These are phyloP conservation scores for Hypericum androsaemum DNA, from an alignment of 345 rosid species.

Conservation along the genomic window DNA sequence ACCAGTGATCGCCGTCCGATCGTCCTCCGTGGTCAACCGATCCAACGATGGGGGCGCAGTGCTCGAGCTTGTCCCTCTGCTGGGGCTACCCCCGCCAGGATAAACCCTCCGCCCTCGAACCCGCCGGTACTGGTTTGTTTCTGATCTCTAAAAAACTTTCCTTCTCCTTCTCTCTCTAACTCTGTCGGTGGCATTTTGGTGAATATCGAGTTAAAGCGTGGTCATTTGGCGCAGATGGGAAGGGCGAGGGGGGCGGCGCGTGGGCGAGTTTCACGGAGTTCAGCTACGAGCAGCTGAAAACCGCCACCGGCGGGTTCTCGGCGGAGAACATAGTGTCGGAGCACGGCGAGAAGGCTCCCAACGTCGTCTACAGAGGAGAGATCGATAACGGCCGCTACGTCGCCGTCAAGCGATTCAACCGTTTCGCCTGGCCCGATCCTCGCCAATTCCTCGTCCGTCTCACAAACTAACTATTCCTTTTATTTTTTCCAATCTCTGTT, in stretches of 20 bases:
- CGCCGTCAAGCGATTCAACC: not conserved
- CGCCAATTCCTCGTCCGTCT: conserved; percentile 1
- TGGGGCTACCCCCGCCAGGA: conserved; percentile 2
- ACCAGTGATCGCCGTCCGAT: not conserved
- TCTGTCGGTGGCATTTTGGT: not conserved
- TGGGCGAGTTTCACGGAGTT: conserved; percentile 7
- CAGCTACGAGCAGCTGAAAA: conserved; percentile 3
- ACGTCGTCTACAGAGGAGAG: conserved; percentile 1
- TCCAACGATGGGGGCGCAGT: conserved; percentile 3
- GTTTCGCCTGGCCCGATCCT: conserved; percentile 1
- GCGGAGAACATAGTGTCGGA: conserved; percentile 3
- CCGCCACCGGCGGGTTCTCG: conserved; percentile 4
- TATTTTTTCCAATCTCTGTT: not conserved
- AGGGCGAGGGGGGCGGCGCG: not conserved
- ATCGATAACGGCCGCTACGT: not conserved
- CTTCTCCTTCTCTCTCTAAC: too few relatives aligned
- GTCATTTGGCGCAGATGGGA: not conserved
- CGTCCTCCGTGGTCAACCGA: not conserved
- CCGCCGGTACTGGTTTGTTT: not conserved
- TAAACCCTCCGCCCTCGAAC: conserved; percentile 4
- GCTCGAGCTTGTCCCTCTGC: conserved; percentile 7
- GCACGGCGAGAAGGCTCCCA: conserved; percentile 6
- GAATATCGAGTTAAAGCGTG: not conserved
- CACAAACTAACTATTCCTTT: not conserved
- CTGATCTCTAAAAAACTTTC: too few relatives aligned